phyloP scores from a whole-genome alignment of 2,329 filamentous ascomycete species.

The Fusarium abutilonis region DNA sequence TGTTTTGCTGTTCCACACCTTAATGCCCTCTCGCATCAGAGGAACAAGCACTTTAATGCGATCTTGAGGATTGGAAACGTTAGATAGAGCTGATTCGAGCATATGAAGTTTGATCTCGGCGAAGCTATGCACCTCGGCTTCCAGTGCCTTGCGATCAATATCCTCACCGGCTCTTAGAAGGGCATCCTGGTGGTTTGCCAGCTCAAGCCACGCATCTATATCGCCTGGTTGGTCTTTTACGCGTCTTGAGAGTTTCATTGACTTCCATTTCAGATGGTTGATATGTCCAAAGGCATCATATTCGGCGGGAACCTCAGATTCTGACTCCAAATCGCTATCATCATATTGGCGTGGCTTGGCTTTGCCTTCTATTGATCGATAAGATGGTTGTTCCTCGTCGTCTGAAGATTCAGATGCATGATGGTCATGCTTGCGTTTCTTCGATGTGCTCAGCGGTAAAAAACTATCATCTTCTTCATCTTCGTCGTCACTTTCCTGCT shows the following conservation, averaged over 20 bases:
- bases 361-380: slow-evolving; percentile 73
- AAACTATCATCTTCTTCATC: slow-evolving; percentile 56
- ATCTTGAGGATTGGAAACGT: slow-evolving; percentile 58
- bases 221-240: slow-evolving; percentile 74
- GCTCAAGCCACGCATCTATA: slow-evolving; percentile 76
- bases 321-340: slow-evolving; percentile 62
- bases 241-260: slow-evolving; percentile 68
- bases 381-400: slow-evolving; percentile 63
- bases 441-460: slow-evolving; percentile 56
- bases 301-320: slow-evolving; percentile 56
- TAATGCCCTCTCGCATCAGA: slow-evolving; percentile 77
- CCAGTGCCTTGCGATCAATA: slow-evolving; percentile 57
- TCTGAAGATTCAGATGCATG: slow-evolving; percentile 54
- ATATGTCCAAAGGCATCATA: slow-evolving; percentile 49
- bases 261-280: slow-evolving; percentile 62
- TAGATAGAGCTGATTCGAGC: slow-evolving; percentile 78
- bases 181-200: slow-evolving; percentile 81
- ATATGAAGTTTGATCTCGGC: slow-evolving; percentile 83
- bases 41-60: slow-evolving; percentile 71
- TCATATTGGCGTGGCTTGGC: slow-evolving; percentile 60
- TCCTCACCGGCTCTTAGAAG: slow-evolving; percentile 65
- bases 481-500: slow-evolving; percentile 36
- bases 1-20: slow-evolving; percentile 74
- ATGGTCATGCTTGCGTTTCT: slow-evolving; percentile 54
- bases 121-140: slow-evolving; percentile 72